Conservation (phyloP, 768 basidiomycete species). For the Tulasnella sp. region DNA sequence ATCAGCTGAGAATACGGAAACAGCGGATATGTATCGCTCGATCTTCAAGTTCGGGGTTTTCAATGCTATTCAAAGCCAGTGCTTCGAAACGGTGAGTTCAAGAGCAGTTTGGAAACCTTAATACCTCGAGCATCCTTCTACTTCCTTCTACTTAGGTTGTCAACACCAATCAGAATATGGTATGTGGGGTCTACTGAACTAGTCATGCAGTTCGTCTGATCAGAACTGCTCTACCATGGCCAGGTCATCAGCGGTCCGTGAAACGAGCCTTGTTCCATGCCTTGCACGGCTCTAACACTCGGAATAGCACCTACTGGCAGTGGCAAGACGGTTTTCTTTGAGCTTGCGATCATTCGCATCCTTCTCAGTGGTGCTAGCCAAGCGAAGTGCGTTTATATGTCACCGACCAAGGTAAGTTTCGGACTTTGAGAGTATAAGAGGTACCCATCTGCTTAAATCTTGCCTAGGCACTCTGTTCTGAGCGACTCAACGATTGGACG, state of each 20-base stretch:
- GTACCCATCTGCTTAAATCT: too few relatives aligned
- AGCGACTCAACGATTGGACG: slow-evolving; percentile 75
- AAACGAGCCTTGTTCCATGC: too few relatives aligned
- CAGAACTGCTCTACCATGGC: slow-evolving; percentile 3
- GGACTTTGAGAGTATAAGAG: neutral
- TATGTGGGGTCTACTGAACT: slow-evolving; percentile 24
- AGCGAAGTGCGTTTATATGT: slow-evolving; percentile 80
- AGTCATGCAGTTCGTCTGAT: neutral
- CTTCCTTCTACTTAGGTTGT: slow-evolving; percentile 37
- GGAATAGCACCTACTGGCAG: slow-evolving; percentile 97
- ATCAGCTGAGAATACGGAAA: neutral
- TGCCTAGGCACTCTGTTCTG: slow-evolving; percentile 88
- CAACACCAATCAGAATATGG: slow-evolving; percentile 51
- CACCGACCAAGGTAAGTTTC: slow-evolving; percentile 73
- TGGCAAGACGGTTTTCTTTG: slow-evolving; percentile 93
- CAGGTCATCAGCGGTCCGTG: slow-evolving; percentile 76
- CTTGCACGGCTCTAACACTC: too few relatives aligned
- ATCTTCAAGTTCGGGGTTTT: slow-evolving; percentile 85
- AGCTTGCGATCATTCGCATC: slow-evolving; percentile 75
- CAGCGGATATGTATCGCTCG: slow-evolving; percentile 70
- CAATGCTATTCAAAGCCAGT: slow-evolving; percentile 82
- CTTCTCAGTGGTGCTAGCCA: slow-evolving; percentile 30
- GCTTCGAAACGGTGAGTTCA: slow-evolving; percentile 56
- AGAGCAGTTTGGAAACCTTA: too few relatives aligned
- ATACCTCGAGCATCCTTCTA: too few relatives aligned